phyloP scores from a whole-genome alignment of 768 basidiomycete species.

The Macrolepiota fuliginosa region DNA sequence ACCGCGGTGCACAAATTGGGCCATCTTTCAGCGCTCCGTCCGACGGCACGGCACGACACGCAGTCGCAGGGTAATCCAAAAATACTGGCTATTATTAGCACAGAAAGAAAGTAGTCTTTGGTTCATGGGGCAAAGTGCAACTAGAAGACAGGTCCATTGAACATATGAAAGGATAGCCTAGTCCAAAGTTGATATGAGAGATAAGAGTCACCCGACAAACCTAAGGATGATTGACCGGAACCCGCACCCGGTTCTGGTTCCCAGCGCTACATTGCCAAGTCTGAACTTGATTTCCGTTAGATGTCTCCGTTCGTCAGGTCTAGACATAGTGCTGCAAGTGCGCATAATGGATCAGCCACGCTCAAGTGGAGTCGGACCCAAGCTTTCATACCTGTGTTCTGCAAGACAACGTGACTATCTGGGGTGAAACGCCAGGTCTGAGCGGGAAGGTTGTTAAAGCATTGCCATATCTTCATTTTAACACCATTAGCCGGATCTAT shows the following conservation, averaged over 20 bases:
- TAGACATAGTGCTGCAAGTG: slow-evolving; percentile 16
- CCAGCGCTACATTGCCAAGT: slow-evolving; percentile 19
- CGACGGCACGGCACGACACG: too few species aligned
- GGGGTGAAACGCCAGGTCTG: slow-evolving; percentile 19
- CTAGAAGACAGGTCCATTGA: too few species aligned
- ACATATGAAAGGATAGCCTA: neutral
- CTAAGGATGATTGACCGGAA: neutral
- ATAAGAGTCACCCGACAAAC: neutral
- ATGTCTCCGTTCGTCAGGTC: slow-evolving; percentile 19
- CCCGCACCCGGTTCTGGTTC: neutral
- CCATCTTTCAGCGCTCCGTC: too few species aligned
- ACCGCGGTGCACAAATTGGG: too few species aligned
- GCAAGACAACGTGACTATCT: slow-evolving; percentile 10
- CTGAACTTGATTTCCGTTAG: slow-evolving; percentile 20
- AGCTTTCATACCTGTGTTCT: slow-evolving; percentile 10
- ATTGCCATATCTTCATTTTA: slow-evolving; percentile 22
- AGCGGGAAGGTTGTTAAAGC: slow-evolving; percentile 17
- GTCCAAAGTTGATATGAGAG: neutral
- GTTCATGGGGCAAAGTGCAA: too few species aligned
- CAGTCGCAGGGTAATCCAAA: too few species aligned
- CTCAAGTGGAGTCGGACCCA: neutral
- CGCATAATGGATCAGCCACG: neutral
- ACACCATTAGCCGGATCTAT: slow-evolving; percentile 15
- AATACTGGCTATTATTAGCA: too few species aligned
- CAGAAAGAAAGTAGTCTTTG: too few species aligned